Conservation (phyloP, 768 basidiomycete genomes). For the Psilocybe subaeruginosa region DNA sequence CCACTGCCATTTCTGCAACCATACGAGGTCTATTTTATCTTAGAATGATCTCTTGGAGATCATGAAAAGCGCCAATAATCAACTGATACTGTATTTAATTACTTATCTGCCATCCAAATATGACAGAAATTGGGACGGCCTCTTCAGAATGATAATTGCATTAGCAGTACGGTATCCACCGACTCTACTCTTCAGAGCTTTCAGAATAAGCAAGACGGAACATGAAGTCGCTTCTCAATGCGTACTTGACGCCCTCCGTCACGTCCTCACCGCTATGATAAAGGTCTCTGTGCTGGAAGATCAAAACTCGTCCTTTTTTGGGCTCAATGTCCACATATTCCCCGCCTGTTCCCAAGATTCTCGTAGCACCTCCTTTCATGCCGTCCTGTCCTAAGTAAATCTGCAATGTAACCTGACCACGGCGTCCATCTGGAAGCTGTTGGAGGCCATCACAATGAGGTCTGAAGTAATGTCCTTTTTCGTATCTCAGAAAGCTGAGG, state of each 20-base stretch:
- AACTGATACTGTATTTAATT: too few species aligned
- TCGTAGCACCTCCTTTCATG: constrained; percentile 43
- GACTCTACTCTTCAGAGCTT: not conserved
- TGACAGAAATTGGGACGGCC: too few species aligned
- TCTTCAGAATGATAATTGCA: too few species aligned
- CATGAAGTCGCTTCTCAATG: constrained; percentile 45
- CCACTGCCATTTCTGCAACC: too few species aligned
- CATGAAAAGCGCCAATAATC: too few species aligned
- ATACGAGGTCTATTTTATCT: too few species aligned
- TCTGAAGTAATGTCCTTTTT: constrained; percentile 45
- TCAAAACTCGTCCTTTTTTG: constrained; percentile 42
- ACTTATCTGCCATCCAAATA: too few species aligned
- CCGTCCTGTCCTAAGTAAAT: constrained; percentile 46
- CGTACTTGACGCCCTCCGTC: constrained; percentile 39
- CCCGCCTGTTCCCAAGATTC: constrained; percentile 34
- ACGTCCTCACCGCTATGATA: constrained; percentile 49
- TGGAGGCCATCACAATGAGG: constrained; percentile 42
- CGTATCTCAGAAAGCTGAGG: constrained; percentile 47
- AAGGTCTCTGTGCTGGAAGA: constrained; percentile 46
- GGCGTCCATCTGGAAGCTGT: constrained; percentile 38
- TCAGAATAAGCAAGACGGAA: constrained; percentile 13
- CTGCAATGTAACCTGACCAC: constrained; percentile 43
- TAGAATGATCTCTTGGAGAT: too few species aligned
- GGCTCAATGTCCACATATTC: constrained; percentile 44
- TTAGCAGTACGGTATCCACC: too few species aligned